A percentile compares a stretch with the other conserved stretches of the same genome.
phyloP scores from a whole-genome alignment of 345 rosid species.

The Arabidopsis suecica region DNA sequence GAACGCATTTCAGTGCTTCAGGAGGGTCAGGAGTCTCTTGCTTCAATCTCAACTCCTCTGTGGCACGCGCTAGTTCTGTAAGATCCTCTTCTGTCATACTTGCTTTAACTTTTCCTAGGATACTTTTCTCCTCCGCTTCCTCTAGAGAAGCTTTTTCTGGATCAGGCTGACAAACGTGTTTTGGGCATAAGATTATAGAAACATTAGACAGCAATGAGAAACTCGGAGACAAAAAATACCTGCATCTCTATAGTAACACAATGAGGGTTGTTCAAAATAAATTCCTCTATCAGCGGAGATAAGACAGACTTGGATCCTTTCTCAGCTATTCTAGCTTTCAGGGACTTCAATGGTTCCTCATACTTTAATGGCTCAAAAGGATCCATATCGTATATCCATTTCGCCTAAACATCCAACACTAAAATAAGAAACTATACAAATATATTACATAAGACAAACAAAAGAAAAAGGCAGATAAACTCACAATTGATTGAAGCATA shows the following conservation, averaged over 20 bases:
- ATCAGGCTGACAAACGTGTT: constrained; percentile 67
- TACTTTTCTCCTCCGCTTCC: constrained; percentile 80
- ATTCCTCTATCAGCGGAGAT: constrained; percentile 85
- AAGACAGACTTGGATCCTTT: constrained; percentile 93
- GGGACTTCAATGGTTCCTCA: constrained; percentile 72
- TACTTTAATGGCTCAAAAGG: constrained; percentile 94
- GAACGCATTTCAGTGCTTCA: constrained; percentile 80
- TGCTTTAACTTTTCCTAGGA: constrained; percentile 67
- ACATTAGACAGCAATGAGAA: constrained; percentile 22
- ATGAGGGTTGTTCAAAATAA: constrained; percentile 78
- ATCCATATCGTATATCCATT: constrained; percentile 98
- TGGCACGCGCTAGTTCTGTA: constrained; percentile 84
- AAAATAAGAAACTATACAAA: constrained; percentile 19
- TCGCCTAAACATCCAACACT: constrained; percentile 55
- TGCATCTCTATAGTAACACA: constrained; percentile 90
- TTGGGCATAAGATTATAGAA: constrained; percentile 26
- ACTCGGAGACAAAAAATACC: constrained; percentile 47
- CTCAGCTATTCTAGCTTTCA: constrained; percentile 81
- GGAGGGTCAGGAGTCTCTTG: constrained; percentile 98
- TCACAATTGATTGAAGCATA: constrained; percentile 84
- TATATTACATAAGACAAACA: background rate
- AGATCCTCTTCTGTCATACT: constrained; percentile 91
- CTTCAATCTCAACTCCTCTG: constrained; percentile 78
- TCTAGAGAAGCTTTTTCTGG: constrained; percentile 84
- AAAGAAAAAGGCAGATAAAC: constrained; percentile 21